phyloP scores from a whole-genome alignment of 805 yeast genomes.

The Wickerhamiella sorbophila region DNA sequence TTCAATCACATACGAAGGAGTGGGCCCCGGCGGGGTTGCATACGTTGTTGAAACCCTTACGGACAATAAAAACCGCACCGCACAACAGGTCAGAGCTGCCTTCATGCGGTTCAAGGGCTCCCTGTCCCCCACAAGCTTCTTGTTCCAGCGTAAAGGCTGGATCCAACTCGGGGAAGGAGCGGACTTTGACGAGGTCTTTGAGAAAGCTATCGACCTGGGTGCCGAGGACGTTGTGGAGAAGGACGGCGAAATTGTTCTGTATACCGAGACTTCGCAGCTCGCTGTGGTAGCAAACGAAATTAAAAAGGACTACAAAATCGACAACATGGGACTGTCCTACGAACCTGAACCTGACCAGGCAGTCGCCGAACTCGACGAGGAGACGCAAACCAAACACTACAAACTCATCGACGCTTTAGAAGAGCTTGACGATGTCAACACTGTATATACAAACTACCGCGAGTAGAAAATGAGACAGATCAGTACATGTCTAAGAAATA shows the following conservation, averaged over 20 bases:
- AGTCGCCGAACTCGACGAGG: constrained; percentile 42
- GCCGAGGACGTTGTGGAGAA: constrained; percentile 39
- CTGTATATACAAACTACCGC: constrained; percentile 55
- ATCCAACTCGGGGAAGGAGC: constrained; percentile 31
- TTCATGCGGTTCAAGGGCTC: constrained; percentile 49
- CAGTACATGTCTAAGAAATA: background rate
- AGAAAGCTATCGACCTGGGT: constrained; percentile 58
- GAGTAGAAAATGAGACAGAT: constrained; percentile 14
- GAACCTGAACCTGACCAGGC: constrained; percentile 55
- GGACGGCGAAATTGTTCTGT: constrained; percentile 33
- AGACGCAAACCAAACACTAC: constrained; percentile 35
- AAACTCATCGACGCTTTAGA: constrained; percentile 51
- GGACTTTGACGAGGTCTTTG: constrained; percentile 54
- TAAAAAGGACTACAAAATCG: constrained; percentile 42
- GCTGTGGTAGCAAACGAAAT: constrained; percentile 45
- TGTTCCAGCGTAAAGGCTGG: constrained; percentile 69
- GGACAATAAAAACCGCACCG: constrained; percentile 74
- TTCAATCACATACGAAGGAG: constrained; percentile 63
- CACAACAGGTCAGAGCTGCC: constrained; percentile 59
- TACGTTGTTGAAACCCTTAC: constrained; percentile 75
- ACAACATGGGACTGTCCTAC: constrained; percentile 59
- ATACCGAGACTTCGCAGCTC: constrained; percentile 52
- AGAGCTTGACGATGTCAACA: constrained; percentile 73
- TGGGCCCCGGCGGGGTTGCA: constrained; percentile 88
- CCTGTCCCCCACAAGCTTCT: constrained; percentile 61